These are phyloP conservation scores for Ogataea hybrid DNA, from an alignment of 1,139 yeast genomes.

Conservation along the genomic window DNA sequence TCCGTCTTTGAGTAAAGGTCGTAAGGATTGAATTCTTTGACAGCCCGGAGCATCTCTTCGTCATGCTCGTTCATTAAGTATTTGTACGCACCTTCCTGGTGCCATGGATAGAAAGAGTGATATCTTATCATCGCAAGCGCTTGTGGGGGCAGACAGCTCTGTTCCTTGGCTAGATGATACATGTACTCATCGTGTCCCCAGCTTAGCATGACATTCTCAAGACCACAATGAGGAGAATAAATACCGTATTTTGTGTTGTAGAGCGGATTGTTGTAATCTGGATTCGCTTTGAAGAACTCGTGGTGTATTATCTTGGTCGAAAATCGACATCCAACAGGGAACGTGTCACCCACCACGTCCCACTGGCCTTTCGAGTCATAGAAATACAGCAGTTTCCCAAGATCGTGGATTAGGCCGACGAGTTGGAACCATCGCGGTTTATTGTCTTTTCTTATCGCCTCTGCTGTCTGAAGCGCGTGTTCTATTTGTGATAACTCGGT, in stretches of 20 bases:
- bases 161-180: slow-evolving; percentile 68
- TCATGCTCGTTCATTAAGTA: slow-evolving; percentile 68
- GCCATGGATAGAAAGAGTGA: slow-evolving; percentile 79
- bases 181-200: slow-evolving; percentile 83
- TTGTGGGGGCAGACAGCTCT: slow-evolving; percentile 61
- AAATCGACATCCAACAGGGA: slow-evolving; percentile 70
- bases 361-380: slow-evolving; percentile 74
- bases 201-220: slow-evolving; percentile 68
- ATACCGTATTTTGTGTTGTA: slow-evolving; percentile 68
- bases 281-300: slow-evolving; percentile 57
- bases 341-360: slow-evolving; percentile 84
- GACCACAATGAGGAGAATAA: slow-evolving; percentile 62
- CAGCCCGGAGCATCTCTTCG: slow-evolving; percentile 59
- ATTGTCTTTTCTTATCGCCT: slow-evolving; percentile 64
- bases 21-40: slow-evolving; percentile 63
- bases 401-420: slow-evolving; percentile 69
- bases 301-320: slow-evolving; percentile 60
- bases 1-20: slow-evolving; percentile 67
- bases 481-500: slow-evolving; percentile 73
- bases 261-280: slow-evolving; percentile 61
- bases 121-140: slow-evolving; percentile 74
- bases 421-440: slow-evolving; percentile 77
- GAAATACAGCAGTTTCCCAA: slow-evolving; percentile 67
- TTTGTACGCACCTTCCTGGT: slow-evolving; percentile 63
- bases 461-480: slow-evolving; percentile 76